Evolutionary conservation across 305 asterid species (phyloP).

Genomic region (Solanum hybrid): DNA sequence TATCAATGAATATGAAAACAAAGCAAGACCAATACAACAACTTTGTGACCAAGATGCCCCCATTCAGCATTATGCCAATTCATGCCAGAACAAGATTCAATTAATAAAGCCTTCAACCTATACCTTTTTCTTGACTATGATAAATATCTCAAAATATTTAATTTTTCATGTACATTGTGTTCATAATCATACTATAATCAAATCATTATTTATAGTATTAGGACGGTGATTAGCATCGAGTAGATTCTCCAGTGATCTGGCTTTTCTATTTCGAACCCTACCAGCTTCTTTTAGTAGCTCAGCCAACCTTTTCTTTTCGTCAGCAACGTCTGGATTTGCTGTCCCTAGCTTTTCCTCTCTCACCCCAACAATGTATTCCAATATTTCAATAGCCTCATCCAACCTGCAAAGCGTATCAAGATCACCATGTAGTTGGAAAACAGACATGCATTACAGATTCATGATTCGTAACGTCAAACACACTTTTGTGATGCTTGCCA

Average conservation of each 20-base stretch:
- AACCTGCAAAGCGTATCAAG: conserved; percentile 31
- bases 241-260: conserved; percentile 64
- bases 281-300: conserved; percentile 80
- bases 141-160: conserved; percentile 20
- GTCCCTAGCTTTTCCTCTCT: conserved; percentile 98
- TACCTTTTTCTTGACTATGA: conserved; percentile 23
- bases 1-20: background rate
- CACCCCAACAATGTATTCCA: conserved; percentile 76
- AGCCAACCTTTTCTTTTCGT: conserved; percentile 77
- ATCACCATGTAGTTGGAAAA: background rate
- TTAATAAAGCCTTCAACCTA: conserved; percentile 33
- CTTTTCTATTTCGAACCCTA: conserved; percentile 55
- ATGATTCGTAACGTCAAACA: background rate
- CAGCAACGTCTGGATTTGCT: conserved; percentile 85
- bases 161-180: conserved; percentile 41
- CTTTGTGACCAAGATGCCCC: background rate
- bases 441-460: background rate
- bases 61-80: conserved; percentile 11
- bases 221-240: conserved; percentile 53
- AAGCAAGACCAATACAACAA: conserved; percentile 1
- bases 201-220: conserved; percentile 27
- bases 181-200: conserved; percentile 41
- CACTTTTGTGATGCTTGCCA: background rate
- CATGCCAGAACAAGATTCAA: conserved; percentile 28
- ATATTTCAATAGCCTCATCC: conserved; percentile 73